These are phyloP conservation scores for Triticum aestivum DNA, from an alignment of 176 grass and related monocot genomes.

Conservation along the genomic window DNA sequence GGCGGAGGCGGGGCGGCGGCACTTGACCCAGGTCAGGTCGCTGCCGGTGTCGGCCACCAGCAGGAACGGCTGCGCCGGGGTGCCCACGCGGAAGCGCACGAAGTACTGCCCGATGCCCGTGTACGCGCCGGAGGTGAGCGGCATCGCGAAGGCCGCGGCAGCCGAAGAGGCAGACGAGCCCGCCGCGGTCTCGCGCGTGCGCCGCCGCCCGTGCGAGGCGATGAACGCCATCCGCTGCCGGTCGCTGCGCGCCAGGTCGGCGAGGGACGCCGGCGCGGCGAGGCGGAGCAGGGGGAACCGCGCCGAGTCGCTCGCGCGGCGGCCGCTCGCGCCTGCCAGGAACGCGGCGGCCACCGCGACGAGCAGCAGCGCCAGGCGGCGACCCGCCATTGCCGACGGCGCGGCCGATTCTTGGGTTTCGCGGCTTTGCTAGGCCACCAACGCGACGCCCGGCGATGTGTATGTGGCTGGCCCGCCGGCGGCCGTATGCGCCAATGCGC, in stretches of 20 bases:
- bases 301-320: neutral
- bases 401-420: neutral
- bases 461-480: neutral
- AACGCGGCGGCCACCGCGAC: neutral
- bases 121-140: conserved; percentile 74
- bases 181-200: conserved; percentile 19
- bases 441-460: neutral
- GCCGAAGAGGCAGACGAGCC: neutral
- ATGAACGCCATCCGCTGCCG: conserved; percentile 32
- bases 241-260: conserved; percentile 25
- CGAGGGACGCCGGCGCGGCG: neutral
- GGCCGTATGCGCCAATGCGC: neutral
- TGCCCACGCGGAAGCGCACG: conserved; percentile 80
- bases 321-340: neutral
- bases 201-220: conserved; percentile 23
- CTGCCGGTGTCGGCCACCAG: conserved; percentile 92
- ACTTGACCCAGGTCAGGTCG: conserved; percentile 99
- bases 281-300: conserved; percentile 35
- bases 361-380: neutral
- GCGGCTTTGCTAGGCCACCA: neutral
- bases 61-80: conserved; percentile 74
- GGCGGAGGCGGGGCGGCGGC: conserved; percentile 1
- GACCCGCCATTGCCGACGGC: conserved; percentile 36
- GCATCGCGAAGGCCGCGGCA: conserved; percentile 61
- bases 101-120: conserved; percentile 78